Base-by-base conservation (phyloP, 2,329 filamentous ascomycete genomes). In the Magnaporthiopsis incrustans region DNA sequence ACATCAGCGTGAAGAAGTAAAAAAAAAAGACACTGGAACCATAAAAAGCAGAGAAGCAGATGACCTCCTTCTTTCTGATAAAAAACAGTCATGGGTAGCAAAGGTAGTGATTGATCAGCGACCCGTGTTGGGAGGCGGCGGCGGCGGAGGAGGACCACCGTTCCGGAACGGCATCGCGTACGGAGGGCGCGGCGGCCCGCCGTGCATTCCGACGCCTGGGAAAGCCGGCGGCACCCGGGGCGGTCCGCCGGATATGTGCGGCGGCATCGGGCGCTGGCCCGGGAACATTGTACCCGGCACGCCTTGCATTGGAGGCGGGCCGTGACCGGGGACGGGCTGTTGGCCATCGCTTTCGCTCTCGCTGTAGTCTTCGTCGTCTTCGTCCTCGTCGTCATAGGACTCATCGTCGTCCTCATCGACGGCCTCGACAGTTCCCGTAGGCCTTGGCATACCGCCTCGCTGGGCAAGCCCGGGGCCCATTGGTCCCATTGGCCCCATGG, bases 201-300 rank as follows among this genome's bases (percentile, higher is more conserved):
- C 25, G 6, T 18, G 11, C 57, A 58, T 30, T 11, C 57, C 57
- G 25, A 25, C 25, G 4, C 57, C 57, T 11, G 57, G 57, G 27
- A 58, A 27, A 18, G 26, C 57, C 30, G 57, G 57, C 57, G 57
- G 57, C 57, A 3, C 27, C 57, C 25, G 25, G 25, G 33, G 33
- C 22, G 60, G 35, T 11, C 60, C 60, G 2, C 25, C n/a, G 26
- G 60, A 27, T 25, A 53, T 50, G 7, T 38, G 35, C 6, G 60
- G 60, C 10, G 35, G 60, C 60, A 61, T 61, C n/a, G 35, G 35
- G 14, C 35, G 57, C 57, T 58, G 57, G 14, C 27, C 57, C 15
- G 57, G 35, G n/a, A 22, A 44, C n/a, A 11, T 35, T 30, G 38
- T 27, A n/a, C 59, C 59, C 15, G 59, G 59, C 25, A 38, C 25